A percentile compares a stretch with the other conserved stretches of the same genome.
These are phyloP conservation scores for Angomonas ambiguus DNA, from an alignment of 208 protist genomes.

Conservation along the genomic window DNA sequence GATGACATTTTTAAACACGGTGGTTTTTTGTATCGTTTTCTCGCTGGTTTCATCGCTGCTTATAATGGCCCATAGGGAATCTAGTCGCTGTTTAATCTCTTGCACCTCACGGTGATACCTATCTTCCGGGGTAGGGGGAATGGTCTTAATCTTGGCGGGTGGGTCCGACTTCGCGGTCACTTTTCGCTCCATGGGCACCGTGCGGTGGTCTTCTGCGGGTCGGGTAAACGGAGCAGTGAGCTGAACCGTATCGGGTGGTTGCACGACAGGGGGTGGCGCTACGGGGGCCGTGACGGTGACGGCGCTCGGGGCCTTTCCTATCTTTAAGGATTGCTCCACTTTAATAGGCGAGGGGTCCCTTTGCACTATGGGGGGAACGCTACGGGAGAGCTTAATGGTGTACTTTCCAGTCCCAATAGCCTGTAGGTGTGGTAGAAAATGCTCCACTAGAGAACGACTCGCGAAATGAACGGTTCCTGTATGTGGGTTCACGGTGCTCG, in stretches of 20 bases:
- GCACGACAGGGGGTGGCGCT: not conserved
- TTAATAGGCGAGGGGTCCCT: not conserved
- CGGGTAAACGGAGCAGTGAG: not conserved
- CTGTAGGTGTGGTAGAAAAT: not conserved
- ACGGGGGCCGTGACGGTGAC: not conserved
- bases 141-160: not conserved
- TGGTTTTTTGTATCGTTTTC: not conserved
- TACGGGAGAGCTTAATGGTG: not conserved
- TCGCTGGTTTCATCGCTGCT: not conserved
- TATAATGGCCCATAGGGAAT: not conserved
- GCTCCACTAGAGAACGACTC: not conserved
- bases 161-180: not conserved
- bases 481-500: not conserved
- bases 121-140: not conserved
- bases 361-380: not conserved
- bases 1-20: conserved; percentile 9
- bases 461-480: not conserved
- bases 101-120: not conserved
- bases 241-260: not conserved
- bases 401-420: not conserved
- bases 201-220: not conserved
- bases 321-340: not conserved
- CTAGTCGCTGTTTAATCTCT: not conserved
- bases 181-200: not conserved
- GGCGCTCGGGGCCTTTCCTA: not conserved